Conservation (phyloP, 345 rosid genomes). For the Barbarea vulgaris region DNA sequence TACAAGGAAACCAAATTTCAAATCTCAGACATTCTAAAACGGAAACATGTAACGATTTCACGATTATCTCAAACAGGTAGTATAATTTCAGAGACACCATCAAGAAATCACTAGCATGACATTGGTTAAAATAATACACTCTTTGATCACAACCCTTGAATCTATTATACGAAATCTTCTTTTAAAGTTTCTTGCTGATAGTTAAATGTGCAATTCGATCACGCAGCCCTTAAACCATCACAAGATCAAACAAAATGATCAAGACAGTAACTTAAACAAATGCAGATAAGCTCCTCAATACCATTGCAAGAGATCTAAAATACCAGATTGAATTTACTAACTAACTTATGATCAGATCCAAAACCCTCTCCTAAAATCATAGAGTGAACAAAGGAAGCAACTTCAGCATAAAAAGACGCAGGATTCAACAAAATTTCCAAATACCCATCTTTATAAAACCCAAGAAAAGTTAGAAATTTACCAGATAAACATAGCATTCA, state of each 20-base stretch:
- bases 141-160: background rate
- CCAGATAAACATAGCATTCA: slow-evolving; percentile 93
- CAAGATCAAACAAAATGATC: background rate
- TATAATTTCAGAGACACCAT: background rate
- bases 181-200: background rate
- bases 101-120: background rate
- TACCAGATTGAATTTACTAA: background rate
- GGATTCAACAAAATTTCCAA: background rate
- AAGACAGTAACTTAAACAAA: slow-evolving; percentile 2
- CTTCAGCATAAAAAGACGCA: slow-evolving; percentile 12
- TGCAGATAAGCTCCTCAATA: background rate
- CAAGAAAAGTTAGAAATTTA: slow-evolving; percentile 31
- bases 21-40: background rate
- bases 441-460: slow-evolving; percentile 19
- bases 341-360: slow-evolving; percentile 27
- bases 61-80: background rate
- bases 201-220: background rate
- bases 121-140: background rate
- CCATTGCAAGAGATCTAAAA: background rate
- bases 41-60: background rate
- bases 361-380: background rate
- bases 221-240: background rate
- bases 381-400: slow-evolving; percentile 9
- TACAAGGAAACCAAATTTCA: background rate
- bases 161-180: background rate